Conservation (phyloP, 129 eudicot species). For the Escallonia herrerae region DNA sequence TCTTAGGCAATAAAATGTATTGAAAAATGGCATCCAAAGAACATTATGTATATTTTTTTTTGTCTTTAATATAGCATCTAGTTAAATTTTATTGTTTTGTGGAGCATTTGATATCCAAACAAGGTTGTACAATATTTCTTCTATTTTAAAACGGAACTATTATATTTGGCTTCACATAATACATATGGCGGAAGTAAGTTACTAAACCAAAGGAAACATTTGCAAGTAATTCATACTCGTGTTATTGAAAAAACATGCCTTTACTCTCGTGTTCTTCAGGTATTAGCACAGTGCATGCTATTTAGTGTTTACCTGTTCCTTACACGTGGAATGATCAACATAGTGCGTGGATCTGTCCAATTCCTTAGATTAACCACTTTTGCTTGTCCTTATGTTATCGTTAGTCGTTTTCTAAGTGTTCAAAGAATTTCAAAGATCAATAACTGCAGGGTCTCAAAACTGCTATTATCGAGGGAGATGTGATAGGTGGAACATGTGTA, state of each 20-base stretch:
- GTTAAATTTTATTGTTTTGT: too few species aligned
- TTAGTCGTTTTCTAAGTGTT: too few species aligned
- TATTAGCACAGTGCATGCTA: conserved; percentile 6
- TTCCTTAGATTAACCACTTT: background rate
- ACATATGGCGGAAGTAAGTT: background rate
- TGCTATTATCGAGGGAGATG: conserved; percentile 91
- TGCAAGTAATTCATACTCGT: background rate
- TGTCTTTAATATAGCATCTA: too few species aligned
- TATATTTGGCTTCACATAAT: background rate
- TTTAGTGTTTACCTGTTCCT: background rate
- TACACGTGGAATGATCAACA: background rate
- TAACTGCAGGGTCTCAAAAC: conserved; percentile 81
- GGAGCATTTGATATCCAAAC: too few species aligned
- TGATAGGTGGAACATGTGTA: conserved; percentile 90
- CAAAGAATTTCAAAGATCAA: background rate
- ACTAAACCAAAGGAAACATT: background rate
- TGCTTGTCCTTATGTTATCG: background rate
- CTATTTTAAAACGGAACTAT: background rate
- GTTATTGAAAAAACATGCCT: background rate
- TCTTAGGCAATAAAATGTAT: too few species aligned
- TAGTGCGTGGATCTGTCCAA: conserved; percentile 4
- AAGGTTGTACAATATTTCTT: background rate
- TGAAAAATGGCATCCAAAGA: too few species aligned
- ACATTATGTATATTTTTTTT: too few species aligned
- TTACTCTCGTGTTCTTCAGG: background rate